A percentile compares a stretch with the other conserved stretches of the same genome.
Evolutionary conservation across 495 filamentous ascomycete genomes (phyloP).

Genomic region (Penicillium pancosmium): DNA sequence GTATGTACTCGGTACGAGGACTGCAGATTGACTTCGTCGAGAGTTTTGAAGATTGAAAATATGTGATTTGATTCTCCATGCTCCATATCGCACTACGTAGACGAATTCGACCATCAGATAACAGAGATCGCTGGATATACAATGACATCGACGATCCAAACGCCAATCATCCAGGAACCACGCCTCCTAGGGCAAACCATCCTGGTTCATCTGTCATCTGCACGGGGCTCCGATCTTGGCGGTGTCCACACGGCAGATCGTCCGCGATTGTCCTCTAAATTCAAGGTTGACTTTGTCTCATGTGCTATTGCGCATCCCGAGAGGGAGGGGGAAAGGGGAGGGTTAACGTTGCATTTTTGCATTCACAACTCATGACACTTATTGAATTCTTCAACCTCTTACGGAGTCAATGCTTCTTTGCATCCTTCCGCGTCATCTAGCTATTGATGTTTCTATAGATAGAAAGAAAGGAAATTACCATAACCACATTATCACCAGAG

Average conservation of each 20-base stretch:
- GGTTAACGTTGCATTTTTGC: constrained; percentile 10
- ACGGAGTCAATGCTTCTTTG: not conserved
- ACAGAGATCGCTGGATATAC: constrained; percentile 4
- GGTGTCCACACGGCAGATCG: constrained; percentile 51
- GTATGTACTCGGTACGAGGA: not conserved
- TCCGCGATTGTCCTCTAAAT: constrained; percentile 34
- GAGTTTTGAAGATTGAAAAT: too few relatives aligned
- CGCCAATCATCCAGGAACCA: constrained; percentile 25
- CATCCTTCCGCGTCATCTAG: constrained; percentile 2
- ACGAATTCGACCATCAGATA: constrained; percentile 1
- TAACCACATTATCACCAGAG: not conserved
- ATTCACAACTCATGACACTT: constrained; percentile 2
- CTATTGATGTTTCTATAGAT: constrained; percentile 12
- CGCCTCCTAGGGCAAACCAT: constrained; percentile 12
- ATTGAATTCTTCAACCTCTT: not conserved
- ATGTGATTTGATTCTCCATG: too few relatives aligned
- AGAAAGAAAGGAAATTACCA: constrained; percentile 10
- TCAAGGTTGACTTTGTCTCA: constrained; percentile 23
- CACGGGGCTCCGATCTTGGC: constrained; percentile 44
- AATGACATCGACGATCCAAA: constrained; percentile 24
- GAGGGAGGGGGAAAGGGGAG: not conserved
- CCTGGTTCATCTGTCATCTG: constrained; percentile 41
- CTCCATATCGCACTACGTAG: not conserved
- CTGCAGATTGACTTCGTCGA: too few relatives aligned
- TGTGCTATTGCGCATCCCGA: constrained; percentile 3